Evolutionary conservation across 2,329 filamentous ascomycete species (phyloP).

Genomic region (Bipolaris zeicola): DNA sequence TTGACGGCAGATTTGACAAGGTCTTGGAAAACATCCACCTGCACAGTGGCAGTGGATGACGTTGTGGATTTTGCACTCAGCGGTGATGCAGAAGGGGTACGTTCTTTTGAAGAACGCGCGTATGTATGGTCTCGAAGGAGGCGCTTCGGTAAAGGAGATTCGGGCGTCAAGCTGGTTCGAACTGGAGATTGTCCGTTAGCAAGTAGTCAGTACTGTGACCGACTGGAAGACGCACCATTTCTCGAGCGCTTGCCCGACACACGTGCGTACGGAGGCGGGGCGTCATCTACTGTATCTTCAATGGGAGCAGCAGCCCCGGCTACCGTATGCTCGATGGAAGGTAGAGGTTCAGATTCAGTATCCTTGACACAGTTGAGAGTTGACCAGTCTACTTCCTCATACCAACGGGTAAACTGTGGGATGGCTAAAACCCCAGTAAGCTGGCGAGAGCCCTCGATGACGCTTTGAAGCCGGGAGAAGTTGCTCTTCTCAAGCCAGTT

Average conservation of each 20-base stretch:
- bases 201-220: background rate
- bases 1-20: constrained; percentile 5
- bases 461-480: background rate
- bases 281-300: constrained; percentile 2
- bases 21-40: constrained; percentile 8
- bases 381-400: constrained; percentile 7
- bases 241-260: constrained; percentile 7
- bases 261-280: constrained; percentile 7
- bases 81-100: background rate
- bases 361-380: background rate
- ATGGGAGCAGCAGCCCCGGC: background rate
- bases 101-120: constrained; percentile 1
- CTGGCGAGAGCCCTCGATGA: constrained; percentile 1
- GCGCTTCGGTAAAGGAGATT: constrained; percentile 8
- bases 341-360: background rate
- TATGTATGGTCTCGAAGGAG: constrained; percentile 1
- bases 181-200: background rate
- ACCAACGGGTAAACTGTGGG: constrained; percentile 3
- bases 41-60: constrained; percentile 6
- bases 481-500: constrained; percentile 6
- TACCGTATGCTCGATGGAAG: background rate
- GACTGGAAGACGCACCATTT: constrained; percentile 1
- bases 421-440: constrained; percentile 1
- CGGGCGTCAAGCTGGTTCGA: constrained; percentile 8
- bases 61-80: background rate